Evolutionary conservation across 2,329 filamentous ascomycete genomes (phyloP).

Genomic region (Delphinella strobiligena): DNA sequence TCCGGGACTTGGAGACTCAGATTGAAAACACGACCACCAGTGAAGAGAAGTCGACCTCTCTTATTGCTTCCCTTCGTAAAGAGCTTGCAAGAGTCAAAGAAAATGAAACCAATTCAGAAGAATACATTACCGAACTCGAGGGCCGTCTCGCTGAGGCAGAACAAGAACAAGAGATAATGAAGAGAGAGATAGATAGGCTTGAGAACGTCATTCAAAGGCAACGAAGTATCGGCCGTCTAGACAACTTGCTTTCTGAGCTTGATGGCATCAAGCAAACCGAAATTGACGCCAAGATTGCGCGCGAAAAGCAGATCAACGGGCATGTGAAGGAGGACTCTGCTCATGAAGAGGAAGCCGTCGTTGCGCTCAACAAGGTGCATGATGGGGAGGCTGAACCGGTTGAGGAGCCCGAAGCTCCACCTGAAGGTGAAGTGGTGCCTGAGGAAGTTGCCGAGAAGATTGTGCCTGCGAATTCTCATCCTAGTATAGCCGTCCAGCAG

Average conservation of each 20-base stretch:
- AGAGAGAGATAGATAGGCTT: constrained; percentile 84
- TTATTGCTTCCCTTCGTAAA: constrained; percentile 78
- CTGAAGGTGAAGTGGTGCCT: background rate
- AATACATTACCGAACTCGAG: constrained; percentile 94
- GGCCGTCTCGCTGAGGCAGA: constrained; percentile 91
- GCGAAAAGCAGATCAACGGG: constrained; percentile 20
- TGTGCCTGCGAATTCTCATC: background rate
- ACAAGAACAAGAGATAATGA: constrained; percentile 92
- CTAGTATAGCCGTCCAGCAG: too few species aligned
- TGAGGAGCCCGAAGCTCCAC: background rate
- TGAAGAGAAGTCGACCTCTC: constrained; percentile 80
- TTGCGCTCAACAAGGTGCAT: too few species aligned
- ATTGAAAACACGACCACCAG: constrained; percentile 83
- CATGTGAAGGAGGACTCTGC: constrained; percentile 20
- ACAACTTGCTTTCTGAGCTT: constrained; percentile 81
- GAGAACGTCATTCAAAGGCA: constrained; percentile 95
- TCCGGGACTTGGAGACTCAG: constrained; percentile 82
- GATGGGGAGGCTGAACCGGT: background rate
- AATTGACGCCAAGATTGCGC: constrained; percentile 13
- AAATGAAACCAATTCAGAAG: constrained; percentile 80
- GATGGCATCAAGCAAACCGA: constrained; percentile 45
- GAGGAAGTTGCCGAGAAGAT: background rate
- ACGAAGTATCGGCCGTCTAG: constrained; percentile 84
- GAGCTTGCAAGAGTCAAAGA: constrained; percentile 80
- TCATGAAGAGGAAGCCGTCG: too few species aligned